phyloP scores from a whole-genome alignment of 192 early-diverging fungal species.

The Coemansia sp. region DNA sequence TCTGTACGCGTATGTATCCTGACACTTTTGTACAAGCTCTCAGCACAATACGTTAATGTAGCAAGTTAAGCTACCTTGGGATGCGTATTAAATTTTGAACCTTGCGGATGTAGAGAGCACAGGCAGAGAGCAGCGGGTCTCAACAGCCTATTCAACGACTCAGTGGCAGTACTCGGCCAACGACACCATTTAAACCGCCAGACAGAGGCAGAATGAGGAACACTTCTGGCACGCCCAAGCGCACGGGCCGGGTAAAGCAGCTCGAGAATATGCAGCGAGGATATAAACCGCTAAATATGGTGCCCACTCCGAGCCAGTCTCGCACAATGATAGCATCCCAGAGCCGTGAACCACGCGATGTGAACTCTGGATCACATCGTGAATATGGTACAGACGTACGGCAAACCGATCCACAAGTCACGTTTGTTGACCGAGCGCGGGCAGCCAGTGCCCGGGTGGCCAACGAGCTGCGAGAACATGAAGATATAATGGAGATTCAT shows the following conservation, averaged over 20 bases:
- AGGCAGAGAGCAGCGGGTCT: not conserved
- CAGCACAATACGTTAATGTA: not conserved
- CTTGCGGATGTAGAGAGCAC: slow-evolving; percentile 1
- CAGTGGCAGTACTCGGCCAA: not conserved
- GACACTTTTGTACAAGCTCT: not conserved
- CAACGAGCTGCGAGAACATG: not conserved
- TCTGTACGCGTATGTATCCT: slow-evolving; percentile 7
- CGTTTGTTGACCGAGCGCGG: slow-evolving; percentile 3
- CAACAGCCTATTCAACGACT: not conserved
- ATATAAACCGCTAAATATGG: not conserved
- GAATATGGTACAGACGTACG: not conserved
- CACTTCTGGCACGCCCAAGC: not conserved
- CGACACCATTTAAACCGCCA: not conserved
- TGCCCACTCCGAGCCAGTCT: not conserved
- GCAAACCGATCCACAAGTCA: slow-evolving; percentile 3
- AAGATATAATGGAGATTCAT: slow-evolving; percentile 16
- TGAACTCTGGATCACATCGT: not conserved
- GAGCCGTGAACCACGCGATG: not conserved
- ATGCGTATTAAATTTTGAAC: not conserved
- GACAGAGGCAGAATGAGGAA: not conserved
- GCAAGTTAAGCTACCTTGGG: no score
- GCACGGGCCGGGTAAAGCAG: slow-evolving; percentile 6
- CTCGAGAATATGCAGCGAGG: not conserved
- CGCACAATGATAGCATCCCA: not conserved
- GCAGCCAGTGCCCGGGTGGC: slow-evolving; percentile 1